These are phyloP conservation scores for Saccharomycopsis fibuligera DNA, from an alignment of 805 yeast species.

Conservation along the genomic window DNA sequence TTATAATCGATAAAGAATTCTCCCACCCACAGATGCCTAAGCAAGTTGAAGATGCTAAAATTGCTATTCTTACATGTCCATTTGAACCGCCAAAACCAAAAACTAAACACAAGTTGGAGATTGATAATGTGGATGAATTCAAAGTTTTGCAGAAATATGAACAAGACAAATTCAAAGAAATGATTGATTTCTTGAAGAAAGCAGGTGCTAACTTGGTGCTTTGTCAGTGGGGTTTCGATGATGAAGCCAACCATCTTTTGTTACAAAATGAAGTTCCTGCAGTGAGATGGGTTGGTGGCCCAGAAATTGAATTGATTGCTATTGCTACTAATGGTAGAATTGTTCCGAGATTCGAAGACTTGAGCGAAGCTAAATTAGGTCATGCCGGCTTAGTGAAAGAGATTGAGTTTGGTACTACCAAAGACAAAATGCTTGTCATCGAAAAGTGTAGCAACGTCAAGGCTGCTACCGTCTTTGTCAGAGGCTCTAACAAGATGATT, in stretches of 20 bases:
- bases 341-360: conserved; percentile 95
- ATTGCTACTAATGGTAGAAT: conserved; percentile 97
- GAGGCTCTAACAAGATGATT: conserved; percentile 97
- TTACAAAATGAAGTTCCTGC: conserved; percentile 88
- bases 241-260: conserved; percentile 74
- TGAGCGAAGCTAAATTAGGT: conserved; percentile 77
- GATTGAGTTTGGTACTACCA: conserved; percentile 89
- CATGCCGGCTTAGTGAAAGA: conserved; percentile 80
- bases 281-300: conserved; percentile 95
- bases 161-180: conserved; percentile 80
- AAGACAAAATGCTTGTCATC: conserved; percentile 91
- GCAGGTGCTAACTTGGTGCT: conserved; percentile 93
- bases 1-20: conserved; percentile 90
- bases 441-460: conserved; percentile 93
- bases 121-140: conserved; percentile 96
- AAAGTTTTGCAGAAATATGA: conserved; percentile 86
- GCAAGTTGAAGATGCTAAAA: conserved; percentile 58
- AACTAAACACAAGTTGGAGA: conserved; percentile 95
- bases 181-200: conserved; percentile 80
- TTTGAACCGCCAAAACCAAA: conserved; percentile 99
- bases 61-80: conserved; percentile 96
- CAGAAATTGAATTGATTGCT: conserved; percentile 91
- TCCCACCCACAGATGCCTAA: conserved; percentile 99
- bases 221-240: conserved; percentile 93
- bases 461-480: conserved; percentile 88